Conservation (phyloP, 2,329 filamentous ascomycete genomes). For the Paecilomyces variotii region DNA sequence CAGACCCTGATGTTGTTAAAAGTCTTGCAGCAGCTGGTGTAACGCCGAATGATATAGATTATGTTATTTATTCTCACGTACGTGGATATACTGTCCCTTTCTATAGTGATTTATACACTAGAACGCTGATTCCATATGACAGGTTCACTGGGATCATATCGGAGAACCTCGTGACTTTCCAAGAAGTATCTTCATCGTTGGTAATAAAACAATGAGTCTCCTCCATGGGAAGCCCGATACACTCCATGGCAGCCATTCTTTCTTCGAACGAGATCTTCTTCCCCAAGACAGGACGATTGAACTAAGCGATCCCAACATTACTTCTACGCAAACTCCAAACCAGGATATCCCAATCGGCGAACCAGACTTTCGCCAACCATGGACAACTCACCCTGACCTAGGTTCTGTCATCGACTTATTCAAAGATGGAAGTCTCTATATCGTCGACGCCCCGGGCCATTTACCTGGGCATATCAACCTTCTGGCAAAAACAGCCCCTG, state of each 20-base stretch:
- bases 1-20: slow-evolving; percentile 17
- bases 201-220: slow-evolving; percentile 16
- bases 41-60: slow-evolving; percentile 30
- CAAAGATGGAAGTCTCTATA: slow-evolving; percentile 18
- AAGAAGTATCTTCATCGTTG: slow-evolving; percentile 31
- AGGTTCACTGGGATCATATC: slow-evolving; percentile 38
- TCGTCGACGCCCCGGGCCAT: slow-evolving; percentile 24
- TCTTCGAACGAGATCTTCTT: slow-evolving; percentile 20
- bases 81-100: too few relatives aligned
- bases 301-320: slow-evolving; percentile 10
- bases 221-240: slow-evolving; percentile 9
- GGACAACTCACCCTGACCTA: slow-evolving; percentile 9
- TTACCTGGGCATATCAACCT: slow-evolving; percentile 26
- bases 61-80: slow-evolving; percentile 35
- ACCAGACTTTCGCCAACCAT: slow-evolving; percentile 10
- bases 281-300: slow-evolving; percentile 15
- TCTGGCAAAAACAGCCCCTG: slow-evolving; percentile 10
- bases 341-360: not conserved
- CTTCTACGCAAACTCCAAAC: slow-evolving; percentile 1
- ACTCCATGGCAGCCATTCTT: slow-evolving; percentile 13
- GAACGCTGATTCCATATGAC: slow-evolving; percentile 8
- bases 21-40: slow-evolving; percentile 30
- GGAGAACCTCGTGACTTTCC: slow-evolving; percentile 33
- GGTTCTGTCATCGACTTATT: slow-evolving; percentile 21
- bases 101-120: not conserved